Percentiles rank a stretch among this genome's conserved stretches.
Evolutionary conservation across 2,329 filamentous ascomycete species (phyloP).

Genomic region (Sporothrix pallida): DNA sequence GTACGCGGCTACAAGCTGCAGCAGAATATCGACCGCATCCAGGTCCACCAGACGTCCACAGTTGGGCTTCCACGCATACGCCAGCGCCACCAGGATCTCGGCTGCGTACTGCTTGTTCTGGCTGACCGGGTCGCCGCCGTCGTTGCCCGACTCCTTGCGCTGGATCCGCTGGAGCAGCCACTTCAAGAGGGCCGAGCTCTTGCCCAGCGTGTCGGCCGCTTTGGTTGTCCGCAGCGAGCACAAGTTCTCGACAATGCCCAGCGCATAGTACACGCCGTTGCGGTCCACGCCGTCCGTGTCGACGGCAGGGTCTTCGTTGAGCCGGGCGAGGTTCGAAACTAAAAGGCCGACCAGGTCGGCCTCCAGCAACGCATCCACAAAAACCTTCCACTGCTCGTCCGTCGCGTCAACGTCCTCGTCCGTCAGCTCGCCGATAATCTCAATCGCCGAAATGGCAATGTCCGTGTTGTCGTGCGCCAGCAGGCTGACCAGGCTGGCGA

Average conservation of each 20-base stretch:
- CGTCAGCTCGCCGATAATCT: conserved; percentile 88
- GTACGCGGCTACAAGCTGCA: conserved; percentile 85
- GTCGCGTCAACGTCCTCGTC: conserved; percentile 89
- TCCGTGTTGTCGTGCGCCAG: conserved; percentile 96
- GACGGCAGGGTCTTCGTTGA: conserved; percentile 73
- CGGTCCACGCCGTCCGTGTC: conserved; percentile 71
- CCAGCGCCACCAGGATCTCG: conserved; percentile 86
- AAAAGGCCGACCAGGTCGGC: conserved; percentile 76
- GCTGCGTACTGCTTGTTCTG: conserved; percentile 97
- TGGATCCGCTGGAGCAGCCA: conserved; percentile 82
- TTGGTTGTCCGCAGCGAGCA: conserved; percentile 67
- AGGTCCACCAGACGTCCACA: conserved; percentile 65
- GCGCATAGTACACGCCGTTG: conserved; percentile 82
- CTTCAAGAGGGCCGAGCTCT: conserved; percentile 67
- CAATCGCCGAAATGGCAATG: conserved; percentile 88
- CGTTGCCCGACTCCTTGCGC: conserved; percentile 58
- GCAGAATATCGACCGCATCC: conserved; percentile 77
- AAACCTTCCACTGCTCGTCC: conserved; percentile 77
- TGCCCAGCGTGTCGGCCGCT: conserved; percentile 73
- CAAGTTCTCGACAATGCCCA: conserved; percentile 84
- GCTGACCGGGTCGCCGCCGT: conserved; percentile 52
- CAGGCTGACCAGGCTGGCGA: conserved; percentile 75
- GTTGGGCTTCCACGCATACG: conserved; percentile 75
- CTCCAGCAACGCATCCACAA: conserved; percentile 71
- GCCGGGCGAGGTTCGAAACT: conserved; percentile 75